Conservation (phyloP, 2,329 filamentous ascomycete species). For the Chalaropsis thielavioides region DNA sequence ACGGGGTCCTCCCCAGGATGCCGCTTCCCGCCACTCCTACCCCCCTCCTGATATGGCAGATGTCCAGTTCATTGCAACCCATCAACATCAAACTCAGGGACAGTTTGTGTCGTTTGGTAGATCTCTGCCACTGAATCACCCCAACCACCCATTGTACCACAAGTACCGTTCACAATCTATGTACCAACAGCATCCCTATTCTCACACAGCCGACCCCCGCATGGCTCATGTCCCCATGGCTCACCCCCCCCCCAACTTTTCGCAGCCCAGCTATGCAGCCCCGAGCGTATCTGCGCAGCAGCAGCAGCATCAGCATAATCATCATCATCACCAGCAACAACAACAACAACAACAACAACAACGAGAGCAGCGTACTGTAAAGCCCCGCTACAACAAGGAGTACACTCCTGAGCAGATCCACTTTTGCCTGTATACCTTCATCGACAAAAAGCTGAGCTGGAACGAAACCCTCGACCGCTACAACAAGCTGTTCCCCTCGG, state of each 20-base stretch:
- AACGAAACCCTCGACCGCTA: constrained; percentile 15
- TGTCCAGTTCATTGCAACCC: background rate
- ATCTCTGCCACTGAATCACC: background rate
- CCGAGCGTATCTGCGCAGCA: background rate
- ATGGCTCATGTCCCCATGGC: background rate
- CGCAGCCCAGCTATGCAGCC: background rate
- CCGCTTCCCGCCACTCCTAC: background rate
- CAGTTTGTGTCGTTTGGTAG: background rate
- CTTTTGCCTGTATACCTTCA: constrained; percentile 32
- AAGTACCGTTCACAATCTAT: background rate
- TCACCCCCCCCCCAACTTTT: background rate
- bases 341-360: background rate
- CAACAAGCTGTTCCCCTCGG: constrained; percentile 15
- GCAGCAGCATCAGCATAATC: background rate
- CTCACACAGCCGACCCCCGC: background rate
- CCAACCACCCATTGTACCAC: background rate
- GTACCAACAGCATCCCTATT: constrained; percentile 1
- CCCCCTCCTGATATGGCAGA: background rate
- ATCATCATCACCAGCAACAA: background rate
- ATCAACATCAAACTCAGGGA: background rate
- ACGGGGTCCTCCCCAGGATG: background rate
- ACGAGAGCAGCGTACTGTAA: constrained; percentile 14
- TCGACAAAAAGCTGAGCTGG: constrained; percentile 32
- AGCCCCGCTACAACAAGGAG: constrained; percentile 27
- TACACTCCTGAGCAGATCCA: constrained; percentile 32